Conservation (phyloP, 2,329 filamentous ascomycete species). For the Colletotrichum limetticola region DNA sequence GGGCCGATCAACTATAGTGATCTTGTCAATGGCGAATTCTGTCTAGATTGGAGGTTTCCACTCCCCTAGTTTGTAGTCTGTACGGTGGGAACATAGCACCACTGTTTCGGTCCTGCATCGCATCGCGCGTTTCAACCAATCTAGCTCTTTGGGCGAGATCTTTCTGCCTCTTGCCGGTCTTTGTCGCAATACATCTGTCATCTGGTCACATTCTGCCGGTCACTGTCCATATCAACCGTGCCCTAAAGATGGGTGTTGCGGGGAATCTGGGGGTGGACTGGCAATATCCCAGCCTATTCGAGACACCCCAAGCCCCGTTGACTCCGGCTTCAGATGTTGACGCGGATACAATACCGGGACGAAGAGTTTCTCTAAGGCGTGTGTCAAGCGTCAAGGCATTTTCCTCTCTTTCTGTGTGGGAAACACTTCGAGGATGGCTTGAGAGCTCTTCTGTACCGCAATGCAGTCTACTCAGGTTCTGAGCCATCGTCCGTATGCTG, state of each 20-base stretch:
- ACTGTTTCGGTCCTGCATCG: constrained; percentile 16
- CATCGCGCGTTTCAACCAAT: constrained; percentile 17
- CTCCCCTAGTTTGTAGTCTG: not conserved
- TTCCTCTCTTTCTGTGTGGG: not conserved
- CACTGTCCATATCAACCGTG: not conserved
- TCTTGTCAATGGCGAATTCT: not conserved
- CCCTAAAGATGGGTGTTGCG: not conserved
- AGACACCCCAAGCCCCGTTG: not conserved
- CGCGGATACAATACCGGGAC: not conserved
- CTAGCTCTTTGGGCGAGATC: constrained; percentile 12
- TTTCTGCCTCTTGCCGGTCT: not conserved
- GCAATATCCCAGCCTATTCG: not conserved
- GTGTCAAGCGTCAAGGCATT: not conserved
- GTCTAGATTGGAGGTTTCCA: not conserved
- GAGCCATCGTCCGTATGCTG: not conserved
- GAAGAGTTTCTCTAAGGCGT: no score
- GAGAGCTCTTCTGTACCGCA: not conserved
- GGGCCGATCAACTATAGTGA: no score
- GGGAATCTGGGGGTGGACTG: constrained; percentile 12
- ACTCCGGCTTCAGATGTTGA: not conserved
- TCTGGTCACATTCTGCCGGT: not conserved
- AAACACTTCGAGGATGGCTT: not conserved
- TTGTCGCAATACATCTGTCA: constrained; percentile 18
- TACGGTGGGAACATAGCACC: constrained; percentile 6
- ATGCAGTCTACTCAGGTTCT: not conserved